Base-by-base conservation (phyloP, 1,139 yeast genomes). In the Candida tropicalis region DNA sequence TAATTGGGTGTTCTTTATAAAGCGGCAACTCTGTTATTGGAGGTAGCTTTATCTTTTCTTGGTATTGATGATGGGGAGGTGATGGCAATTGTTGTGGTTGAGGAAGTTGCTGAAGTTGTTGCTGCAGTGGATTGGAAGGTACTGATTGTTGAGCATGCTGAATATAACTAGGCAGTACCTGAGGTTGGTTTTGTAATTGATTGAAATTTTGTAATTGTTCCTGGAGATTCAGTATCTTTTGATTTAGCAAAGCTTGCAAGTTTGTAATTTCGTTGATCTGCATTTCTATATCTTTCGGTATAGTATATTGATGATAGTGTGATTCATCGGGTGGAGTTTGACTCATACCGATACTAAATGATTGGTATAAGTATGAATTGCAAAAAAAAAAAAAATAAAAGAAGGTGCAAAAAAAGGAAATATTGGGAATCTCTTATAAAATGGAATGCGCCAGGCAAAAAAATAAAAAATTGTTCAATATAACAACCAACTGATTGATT, bases 71-170 rank as follows among this genome's bases (percentile, higher is more conserved):
- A 18, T 41, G 44, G 9, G 22, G 26, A 11, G 34, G 38, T 9
- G 27, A 53, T 12, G 42, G 44, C 32, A 50, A 58, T 16, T 39
- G 44, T 18, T 28, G 45, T 17, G 29, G 46, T 15, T 29, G 46
- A 11, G 31, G 36, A 35, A 35, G 46, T 33, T 35, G 38, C 11
- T 35, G 45, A 5, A 36, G 27, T 8, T 25, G 34, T 35, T 35
- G 34, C 8, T n/a, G n/a, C n/a, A n/a, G n/a, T n/a, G n/a, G n/a
- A n/a, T n/a, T n/a, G n/a, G n/a, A n/a, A n/a, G n/a, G n/a, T n/a
- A n/a, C n/a, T n/a, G n/a, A 3, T 12, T 31, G 48, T 25, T 39
- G 42, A n/a, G 49, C 43, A 8, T 49, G 54, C 15, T 51, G 23
- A 20, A 20, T 20, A 20, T 20, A 9, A 20, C 8, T 20, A 20